These are phyloP conservation scores for Dactylellina cionopaga DNA, from an alignment of 2,329 filamentous ascomycete genomes.

Conservation along the genomic window DNA sequence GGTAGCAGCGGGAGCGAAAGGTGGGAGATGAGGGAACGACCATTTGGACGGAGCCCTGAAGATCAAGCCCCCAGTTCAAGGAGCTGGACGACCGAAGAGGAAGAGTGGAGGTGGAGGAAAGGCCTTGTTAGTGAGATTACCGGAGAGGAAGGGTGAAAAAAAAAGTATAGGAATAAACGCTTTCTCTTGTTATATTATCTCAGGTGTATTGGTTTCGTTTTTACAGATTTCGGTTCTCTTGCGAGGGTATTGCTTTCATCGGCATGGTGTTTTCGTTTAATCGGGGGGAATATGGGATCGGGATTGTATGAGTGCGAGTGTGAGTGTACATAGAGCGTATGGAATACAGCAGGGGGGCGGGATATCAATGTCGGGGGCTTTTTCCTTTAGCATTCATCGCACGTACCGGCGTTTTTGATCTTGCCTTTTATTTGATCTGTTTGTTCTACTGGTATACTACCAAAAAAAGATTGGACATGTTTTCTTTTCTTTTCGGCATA, in stretches of 20 bases:
- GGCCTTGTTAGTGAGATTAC: constrained; percentile 46
- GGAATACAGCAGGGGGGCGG: not conserved
- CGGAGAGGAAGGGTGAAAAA: constrained; percentile 36
- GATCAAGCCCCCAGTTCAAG: constrained; percentile 25
- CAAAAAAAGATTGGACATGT: constrained; percentile 8
- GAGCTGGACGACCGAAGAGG: constrained; percentile 44
- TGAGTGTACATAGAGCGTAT: constrained; percentile 17
- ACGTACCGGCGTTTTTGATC: constrained; percentile 25
- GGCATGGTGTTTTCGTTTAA: constrained; percentile 37
- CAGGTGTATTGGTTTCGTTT: constrained; percentile 10
- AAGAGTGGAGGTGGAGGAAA: constrained; percentile 49
- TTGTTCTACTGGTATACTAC: not conserved
- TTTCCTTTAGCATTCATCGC: constrained; percentile 7
- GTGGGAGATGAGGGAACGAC: constrained; percentile 29
- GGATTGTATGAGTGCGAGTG: not conserved
- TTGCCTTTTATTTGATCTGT: constrained; percentile 1
- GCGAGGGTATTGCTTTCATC: constrained; percentile 18
- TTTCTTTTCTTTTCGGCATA: not conserved
- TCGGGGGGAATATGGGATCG: constrained; percentile 24
- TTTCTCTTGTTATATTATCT: constrained; percentile 44
- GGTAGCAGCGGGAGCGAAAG: constrained; percentile 24
- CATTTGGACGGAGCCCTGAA: not conserved
- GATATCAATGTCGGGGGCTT: not conserved
- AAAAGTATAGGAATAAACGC: too few relatives aligned
- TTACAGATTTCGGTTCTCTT: constrained; percentile 13